Evolutionary conservation across 352 stramenopile genomes (phyloP), one percentile per base, ranked within the genome.

Genomic region (Phytophthora sansomeana): DNA sequence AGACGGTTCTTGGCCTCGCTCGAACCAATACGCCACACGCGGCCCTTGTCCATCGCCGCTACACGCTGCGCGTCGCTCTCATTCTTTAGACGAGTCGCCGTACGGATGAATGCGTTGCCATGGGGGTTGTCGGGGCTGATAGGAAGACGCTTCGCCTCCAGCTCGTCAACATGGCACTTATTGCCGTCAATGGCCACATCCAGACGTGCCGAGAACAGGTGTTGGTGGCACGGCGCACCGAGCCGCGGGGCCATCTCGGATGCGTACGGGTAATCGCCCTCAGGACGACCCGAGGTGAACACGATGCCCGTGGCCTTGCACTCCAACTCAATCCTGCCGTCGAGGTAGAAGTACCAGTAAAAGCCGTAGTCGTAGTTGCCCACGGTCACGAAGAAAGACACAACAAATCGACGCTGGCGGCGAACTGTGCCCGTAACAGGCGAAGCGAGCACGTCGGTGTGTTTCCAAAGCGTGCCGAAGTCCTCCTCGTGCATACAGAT

Each of bases 351-450:
- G 66, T 74, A 74, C 66, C 66, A 74, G 47, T 74, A 74, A 30
- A 74, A 93, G 10, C 88, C 69, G 63, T 93, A 95, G 64, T 95
- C 87, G 60, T 95, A 95, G 70, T 95, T 96, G 50, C 86, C 89
- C 32, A 96, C 88, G 5, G 89, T 96, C 32, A 85, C 78, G 63
- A 97, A 92, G 63, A 88, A 94, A 9, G 72, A 89, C 49, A 96
- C 81, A 11, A 97, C 85, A 39, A 97, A 78, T n/a, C 90, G 78
- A 24, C 86, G 77, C 32, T 83, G 76, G 11, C 87, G 73, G 51
- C 86, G 77, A 21, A 96, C 89, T 4, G 67, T 69, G 16, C 72
- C 57, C 4, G 41, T 72, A n/a, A 38, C 42, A 9, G 67, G 67
- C 6, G 67, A 67, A 28, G 62, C 65, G 44, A 73, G 63, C 36